These are phyloP conservation scores for Lentinula raphanica DNA, from an alignment of 768 basidiomycete species.

Conservation along the genomic window DNA sequence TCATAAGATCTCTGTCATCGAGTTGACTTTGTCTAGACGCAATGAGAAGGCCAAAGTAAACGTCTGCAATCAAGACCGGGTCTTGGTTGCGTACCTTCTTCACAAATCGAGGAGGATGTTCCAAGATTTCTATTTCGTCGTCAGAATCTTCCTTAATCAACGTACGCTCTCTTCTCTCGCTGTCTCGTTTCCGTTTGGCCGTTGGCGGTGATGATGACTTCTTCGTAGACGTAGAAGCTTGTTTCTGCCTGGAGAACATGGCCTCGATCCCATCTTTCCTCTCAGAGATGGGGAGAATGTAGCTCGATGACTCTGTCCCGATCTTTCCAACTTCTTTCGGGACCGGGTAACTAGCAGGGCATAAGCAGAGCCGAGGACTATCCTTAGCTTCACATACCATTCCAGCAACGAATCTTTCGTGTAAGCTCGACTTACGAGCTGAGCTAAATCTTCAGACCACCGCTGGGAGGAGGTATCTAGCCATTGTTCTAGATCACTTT, in stretches of 20 bases:
- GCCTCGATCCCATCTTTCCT: conserved; percentile 85
- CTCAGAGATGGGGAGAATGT: conserved; percentile 71
- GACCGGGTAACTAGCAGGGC: conserved; percentile 65
- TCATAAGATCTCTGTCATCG: too few species aligned
- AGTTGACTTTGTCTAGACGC: too few species aligned
- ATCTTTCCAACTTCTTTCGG: conserved; percentile 90
- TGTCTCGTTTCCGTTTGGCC: conserved; percentile 14
- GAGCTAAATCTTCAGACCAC: conserved; percentile 60
- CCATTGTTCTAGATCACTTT: conserved; percentile 65
- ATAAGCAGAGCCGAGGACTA: background rate
- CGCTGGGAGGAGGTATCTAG: conserved; percentile 65
- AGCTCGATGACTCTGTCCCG: conserved; percentile 74
- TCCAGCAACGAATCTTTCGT: conserved; percentile 48
- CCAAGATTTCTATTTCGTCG: conserved; percentile 5
- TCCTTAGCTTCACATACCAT: conserved; percentile 55
- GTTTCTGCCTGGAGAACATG: conserved; percentile 67
- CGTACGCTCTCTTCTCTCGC: conserved; percentile 18
- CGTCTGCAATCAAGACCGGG: too few species aligned
- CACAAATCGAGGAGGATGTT: background rate
- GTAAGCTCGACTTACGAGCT: conserved; percentile 54
- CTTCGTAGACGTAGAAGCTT: background rate
- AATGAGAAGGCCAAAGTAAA: too few species aligned
- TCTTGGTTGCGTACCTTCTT: conserved; percentile 9
- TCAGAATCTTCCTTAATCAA: background rate
- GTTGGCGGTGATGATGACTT: conserved; percentile 8